Evolutionary conservation across 163 green algal genomes (phyloP).

Genomic region (Chlorella variabilis): DNA sequence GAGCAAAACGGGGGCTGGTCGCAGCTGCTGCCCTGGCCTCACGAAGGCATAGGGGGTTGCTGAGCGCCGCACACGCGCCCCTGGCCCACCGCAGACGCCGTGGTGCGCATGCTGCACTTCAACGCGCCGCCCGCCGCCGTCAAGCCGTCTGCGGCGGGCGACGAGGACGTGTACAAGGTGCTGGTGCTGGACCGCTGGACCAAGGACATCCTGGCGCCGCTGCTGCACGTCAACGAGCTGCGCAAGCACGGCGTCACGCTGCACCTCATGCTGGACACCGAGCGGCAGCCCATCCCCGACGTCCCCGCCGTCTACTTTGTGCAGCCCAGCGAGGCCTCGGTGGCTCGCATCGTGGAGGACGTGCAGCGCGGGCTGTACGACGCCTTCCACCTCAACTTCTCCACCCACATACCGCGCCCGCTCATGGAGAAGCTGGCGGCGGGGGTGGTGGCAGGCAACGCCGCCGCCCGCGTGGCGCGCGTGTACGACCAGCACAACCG

Average conservation of each 20-base stretch:
- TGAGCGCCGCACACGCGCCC: too few relatives aligned
- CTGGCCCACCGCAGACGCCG: slow-evolving; percentile 58
- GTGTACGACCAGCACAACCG: slow-evolving; percentile 92
- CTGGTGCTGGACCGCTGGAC: slow-evolving; percentile 92
- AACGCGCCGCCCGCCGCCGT: slow-evolving; percentile 46
- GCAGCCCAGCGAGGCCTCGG: slow-evolving; percentile 55
- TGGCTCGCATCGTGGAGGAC: slow-evolving; percentile 82
- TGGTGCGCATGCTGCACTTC: slow-evolving; percentile 69
- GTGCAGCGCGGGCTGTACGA: slow-evolving; percentile 86
- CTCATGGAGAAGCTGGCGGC: slow-evolving; percentile 91
- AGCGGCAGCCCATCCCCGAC: slow-evolving; percentile 95
- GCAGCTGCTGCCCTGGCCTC: too few relatives aligned
- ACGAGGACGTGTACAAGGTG: slow-evolving; percentile 92
- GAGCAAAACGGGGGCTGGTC: neutral
- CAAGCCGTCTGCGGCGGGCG: neutral
- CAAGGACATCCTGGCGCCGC: slow-evolving; percentile 92
- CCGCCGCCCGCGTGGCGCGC: slow-evolving; percentile 26
- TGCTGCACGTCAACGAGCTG: slow-evolving; percentile 93
- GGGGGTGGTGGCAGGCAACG: slow-evolving; percentile 29
- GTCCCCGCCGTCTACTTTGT: slow-evolving; percentile 98
- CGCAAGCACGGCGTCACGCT: slow-evolving; percentile 95
- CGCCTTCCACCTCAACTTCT: slow-evolving; percentile 94
- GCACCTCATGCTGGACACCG: slow-evolving; percentile 89
- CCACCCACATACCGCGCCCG: slow-evolving; percentile 69
- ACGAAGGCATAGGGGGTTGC: too few relatives aligned